These are phyloP conservation scores for Shiraia sp. DNA, from an alignment of 2,329 filamentous ascomycete genomes.

Conservation along the genomic window DNA sequence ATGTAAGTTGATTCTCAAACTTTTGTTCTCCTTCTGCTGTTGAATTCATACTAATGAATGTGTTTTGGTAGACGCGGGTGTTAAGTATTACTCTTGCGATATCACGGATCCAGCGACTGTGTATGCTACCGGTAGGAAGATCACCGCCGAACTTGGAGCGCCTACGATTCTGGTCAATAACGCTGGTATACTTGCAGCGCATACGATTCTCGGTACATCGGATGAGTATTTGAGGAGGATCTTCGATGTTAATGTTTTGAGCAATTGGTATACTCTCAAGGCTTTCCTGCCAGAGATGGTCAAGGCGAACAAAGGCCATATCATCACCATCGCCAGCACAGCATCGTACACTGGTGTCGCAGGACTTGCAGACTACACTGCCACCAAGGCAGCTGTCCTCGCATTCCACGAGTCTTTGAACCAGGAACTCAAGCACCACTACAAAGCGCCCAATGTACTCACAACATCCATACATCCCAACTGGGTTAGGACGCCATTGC, in stretches of 20 bases:
- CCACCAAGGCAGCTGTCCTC: constrained; percentile 57
- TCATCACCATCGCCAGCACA: constrained; percentile 60
- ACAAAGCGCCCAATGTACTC: constrained; percentile 47
- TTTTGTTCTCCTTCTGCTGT: too few species aligned
- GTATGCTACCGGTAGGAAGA: constrained; percentile 24
- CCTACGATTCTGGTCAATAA: constrained; percentile 45
- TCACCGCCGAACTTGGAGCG: constrained; percentile 26
- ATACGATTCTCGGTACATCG: constrained; percentile 38
- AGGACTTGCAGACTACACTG: constrained; percentile 58
- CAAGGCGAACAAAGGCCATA: constrained; percentile 51
- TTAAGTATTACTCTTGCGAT: constrained; percentile 40
- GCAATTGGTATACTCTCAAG: constrained; percentile 39
- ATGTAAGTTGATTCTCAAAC: constrained; percentile 22
- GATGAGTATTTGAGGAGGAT: constrained; percentile 38
- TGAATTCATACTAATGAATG: too few species aligned
- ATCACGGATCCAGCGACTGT: constrained; percentile 36
- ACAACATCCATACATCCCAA: constrained; percentile 50
- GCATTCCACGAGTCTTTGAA: constrained; percentile 59
- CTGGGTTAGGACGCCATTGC: constrained; percentile 48
- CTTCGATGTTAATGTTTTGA: constrained; percentile 44
- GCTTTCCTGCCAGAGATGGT: constrained; percentile 45
- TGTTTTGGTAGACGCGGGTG: constrained; percentile 34
- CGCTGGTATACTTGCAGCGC: constrained; percentile 35
- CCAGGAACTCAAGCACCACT: constrained; percentile 45
- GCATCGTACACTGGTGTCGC: constrained; percentile 54